Evolutionary conservation across 176 grass and related monocot species (phyloP).

Genomic region (Metroxylon sagu): DNA sequence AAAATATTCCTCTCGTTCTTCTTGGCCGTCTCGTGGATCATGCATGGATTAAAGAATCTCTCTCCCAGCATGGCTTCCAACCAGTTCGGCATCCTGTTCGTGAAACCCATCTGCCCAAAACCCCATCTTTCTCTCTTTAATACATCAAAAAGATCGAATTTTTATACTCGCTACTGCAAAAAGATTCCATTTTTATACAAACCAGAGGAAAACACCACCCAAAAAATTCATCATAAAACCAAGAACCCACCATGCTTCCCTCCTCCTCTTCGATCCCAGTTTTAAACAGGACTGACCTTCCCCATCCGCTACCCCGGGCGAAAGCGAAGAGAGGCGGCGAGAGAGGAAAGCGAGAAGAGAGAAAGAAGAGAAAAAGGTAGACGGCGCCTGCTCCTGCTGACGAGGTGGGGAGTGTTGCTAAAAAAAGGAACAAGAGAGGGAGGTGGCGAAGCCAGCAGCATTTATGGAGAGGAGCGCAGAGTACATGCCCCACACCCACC

Average conservation of each 20-base stretch:
- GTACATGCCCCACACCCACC: too few relatives aligned
- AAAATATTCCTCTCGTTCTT: constrained; percentile 98
- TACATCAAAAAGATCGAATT: not conserved
- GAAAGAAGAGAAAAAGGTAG: not conserved
- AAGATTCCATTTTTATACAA: too few relatives aligned
- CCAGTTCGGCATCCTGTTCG: constrained; percentile 49
- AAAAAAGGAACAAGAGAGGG: constrained; percentile 1
- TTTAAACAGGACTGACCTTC: too few relatives aligned
- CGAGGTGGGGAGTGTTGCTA: not conserved
- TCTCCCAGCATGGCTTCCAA: constrained; percentile 53
- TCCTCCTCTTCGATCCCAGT: not conserved
- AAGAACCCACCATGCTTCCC: too few relatives aligned
- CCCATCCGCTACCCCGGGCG: not conserved
- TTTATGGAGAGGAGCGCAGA: constrained; percentile 3
- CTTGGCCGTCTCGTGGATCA: constrained; percentile 45
- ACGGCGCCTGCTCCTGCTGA: not conserved
- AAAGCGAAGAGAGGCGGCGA: not conserved
- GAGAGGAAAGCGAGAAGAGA: not conserved
- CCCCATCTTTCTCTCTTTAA: not conserved
- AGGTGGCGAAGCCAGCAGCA: not conserved
- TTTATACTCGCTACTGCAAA: too few relatives aligned
- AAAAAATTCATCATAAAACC: too few relatives aligned
- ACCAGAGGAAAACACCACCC: too few relatives aligned
- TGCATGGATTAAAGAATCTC: constrained; percentile 75
- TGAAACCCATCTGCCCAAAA: not conserved